Evolutionary conservation across 2,329 filamentous ascomycete genomes (phyloP), one percentile per base, ranked within the genome.

Genomic region (Phaeosphaeriaceae sp.): DNA sequence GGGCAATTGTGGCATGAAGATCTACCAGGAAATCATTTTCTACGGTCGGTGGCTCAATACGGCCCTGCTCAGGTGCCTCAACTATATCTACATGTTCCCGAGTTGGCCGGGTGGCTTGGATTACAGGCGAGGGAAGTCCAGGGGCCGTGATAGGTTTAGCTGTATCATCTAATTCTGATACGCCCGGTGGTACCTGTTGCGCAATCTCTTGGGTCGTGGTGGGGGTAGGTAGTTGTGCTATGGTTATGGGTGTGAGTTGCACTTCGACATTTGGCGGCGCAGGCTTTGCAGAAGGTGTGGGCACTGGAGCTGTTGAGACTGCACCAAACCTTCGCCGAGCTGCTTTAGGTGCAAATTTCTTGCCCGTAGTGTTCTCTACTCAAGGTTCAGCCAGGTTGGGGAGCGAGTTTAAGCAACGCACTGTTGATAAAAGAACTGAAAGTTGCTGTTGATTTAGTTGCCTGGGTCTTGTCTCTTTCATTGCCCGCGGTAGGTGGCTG

Each of bases 341-440:
- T 39, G 72, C 76, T 57, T 80, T 81, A 32, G 79, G 79, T 4
- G 76, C 77, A 50, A 79, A 75, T 60, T 77, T 78, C 60, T 77
- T 79, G 64, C 74, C 75, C 15, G 75, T 73, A 48, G 74, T 74
- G 53, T 76, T 74, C 71, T 71, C 64, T 67, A 38, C 2, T 20
- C 23, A 49, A 17, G 44, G 8, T 37, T 64, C 49, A 64, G 61
- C 48, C 39, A 16, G 46, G 52, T 48, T 49, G 38, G 48, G 47
- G 54, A 50, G 35, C 33, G 32, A 16, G 18, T 36, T 21, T 41
- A 36, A 34, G 33, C 46, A 34, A 61, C 63, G 52, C 47, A 66
- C 63, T 70, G 48, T 69, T 69, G 49, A 70, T 66, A 50, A 67
- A 71, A 33, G 65, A 62, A 48, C 57, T 66, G 33, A 63, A 64